Base-by-base conservation (phyloP, 1,139 yeast species). In the Candida sanyaensis region DNA sequence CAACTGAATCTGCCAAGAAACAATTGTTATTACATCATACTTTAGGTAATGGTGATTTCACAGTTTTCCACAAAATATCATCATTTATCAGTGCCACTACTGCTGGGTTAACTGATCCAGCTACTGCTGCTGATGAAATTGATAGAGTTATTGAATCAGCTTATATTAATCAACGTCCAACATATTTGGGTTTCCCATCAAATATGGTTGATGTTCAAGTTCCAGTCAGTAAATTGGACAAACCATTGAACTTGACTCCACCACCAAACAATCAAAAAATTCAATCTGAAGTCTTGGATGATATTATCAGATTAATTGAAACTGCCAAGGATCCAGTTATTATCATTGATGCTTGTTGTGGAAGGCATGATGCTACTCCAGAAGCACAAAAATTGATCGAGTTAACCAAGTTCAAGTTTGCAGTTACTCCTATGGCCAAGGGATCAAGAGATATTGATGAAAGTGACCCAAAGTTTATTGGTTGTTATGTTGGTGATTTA, bases 351-450 rank as follows among this genome's bases (percentile, higher is more conserved):
- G 96, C 96, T 37, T 88, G 96, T 77, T 90, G 92, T 52, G 73
- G 86, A 46, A 81, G 96, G 71, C 96, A 88, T 68, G 76, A 77
- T 55, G 86, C 84, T 60, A 78, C 77, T 61, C 70, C 66, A 32
- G 90, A 86, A 68, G 85, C 88, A 51, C 73, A 70, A 54, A 67
- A 74, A 57, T 78, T 89, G 63, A 86, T 87, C 47, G 81, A 82
- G 57, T 61, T 73, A 45, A 87, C 96, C 42, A 84, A 86, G 64
- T 88, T 84, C 82, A 95, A 96, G 36, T 88, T 86, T 32, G 88
- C 81, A 70, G 87, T 87, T 48, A 88, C 96, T 46, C 96, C 96
- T 55, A 88, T 89, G 96, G 96, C 96, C 69, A 88, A 88, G 71
- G 87, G 91, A 54, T 78, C 81, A 37, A 81, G 88, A 61, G 84